A percentile compares a stretch with the other conserved stretches of the same genome.
Conservation (phyloP, 306 rosid species). For the Medicago arabica region DNA sequence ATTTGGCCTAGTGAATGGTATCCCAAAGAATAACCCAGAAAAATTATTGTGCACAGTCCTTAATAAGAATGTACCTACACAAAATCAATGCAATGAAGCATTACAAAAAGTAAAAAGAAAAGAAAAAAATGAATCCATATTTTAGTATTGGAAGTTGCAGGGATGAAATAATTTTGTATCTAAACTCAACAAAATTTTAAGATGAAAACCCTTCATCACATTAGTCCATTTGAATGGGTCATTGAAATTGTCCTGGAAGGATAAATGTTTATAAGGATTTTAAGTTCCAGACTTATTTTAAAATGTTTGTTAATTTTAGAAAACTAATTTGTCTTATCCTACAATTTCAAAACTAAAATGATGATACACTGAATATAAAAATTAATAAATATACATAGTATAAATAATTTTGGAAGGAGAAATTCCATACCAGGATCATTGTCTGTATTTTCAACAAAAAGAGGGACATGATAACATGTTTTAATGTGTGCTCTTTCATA, state of each 20-base stretch:
- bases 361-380: too few species aligned
- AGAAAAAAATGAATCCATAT: not conserved
- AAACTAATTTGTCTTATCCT: not conserved
- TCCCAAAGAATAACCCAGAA: conserved; percentile 86
- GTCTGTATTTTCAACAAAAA: conserved; percentile 84
- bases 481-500: conserved; percentile 84
- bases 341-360: not conserved
- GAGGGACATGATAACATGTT: conserved; percentile 85
- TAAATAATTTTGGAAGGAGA: conserved; percentile 5
- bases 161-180: too few species aligned
- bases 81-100: conserved; percentile 17
- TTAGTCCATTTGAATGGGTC: not conserved
- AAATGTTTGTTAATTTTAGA: not conserved
- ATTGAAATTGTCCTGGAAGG: not conserved
- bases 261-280: not conserved
- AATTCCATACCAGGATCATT: conserved; percentile 66
- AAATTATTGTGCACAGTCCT: conserved; percentile 95
- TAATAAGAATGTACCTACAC: conserved; percentile 78
- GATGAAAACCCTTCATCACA: not conserved
- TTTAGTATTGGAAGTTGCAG: not conserved
- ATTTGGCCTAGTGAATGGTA: conserved; percentile 83
- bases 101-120: not conserved
- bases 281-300: not conserved
- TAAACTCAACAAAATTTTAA: not conserved
- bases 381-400: not conserved